A percentile compares a stretch with the other conserved stretches of the same genome.
These are phyloP conservation scores for Aureobasidium vineae DNA, from an alignment of 2,329 filamentous ascomycete genomes.

Conservation along the genomic window DNA sequence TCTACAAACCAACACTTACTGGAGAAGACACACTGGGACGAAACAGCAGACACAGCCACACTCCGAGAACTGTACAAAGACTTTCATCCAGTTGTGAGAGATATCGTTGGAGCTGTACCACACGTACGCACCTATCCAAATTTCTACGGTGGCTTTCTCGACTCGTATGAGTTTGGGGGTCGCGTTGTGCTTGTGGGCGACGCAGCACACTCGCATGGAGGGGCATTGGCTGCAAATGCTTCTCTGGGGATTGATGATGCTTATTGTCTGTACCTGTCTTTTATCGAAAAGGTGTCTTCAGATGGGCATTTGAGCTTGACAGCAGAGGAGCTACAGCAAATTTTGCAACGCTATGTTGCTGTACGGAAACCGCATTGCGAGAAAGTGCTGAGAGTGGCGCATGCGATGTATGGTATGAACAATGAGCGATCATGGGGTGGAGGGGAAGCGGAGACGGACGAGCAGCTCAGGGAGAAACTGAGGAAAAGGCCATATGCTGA, in stretches of 20 bases:
- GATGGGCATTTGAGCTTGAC: background rate
- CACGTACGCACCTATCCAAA: slow-evolving; percentile 41
- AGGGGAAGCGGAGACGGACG: slow-evolving; percentile 32
- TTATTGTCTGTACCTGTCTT: slow-evolving; percentile 30
- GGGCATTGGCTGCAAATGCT: slow-evolving; percentile 42
- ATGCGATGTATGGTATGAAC: slow-evolving; percentile 31
- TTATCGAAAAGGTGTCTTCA: background rate
- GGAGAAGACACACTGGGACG: background rate
- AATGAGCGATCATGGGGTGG: slow-evolving; percentile 28
- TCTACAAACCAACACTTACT: background rate
- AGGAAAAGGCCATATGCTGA: slow-evolving; percentile 29
- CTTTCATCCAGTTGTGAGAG: slow-evolving; percentile 35
- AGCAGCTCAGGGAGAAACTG: slow-evolving; percentile 33
- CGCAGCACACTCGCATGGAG: slow-evolving; percentile 43
- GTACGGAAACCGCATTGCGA: slow-evolving; percentile 41
- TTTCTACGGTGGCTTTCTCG: slow-evolving; percentile 35
- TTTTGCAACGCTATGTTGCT: slow-evolving; percentile 39
- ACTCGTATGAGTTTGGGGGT: slow-evolving; percentile 36
- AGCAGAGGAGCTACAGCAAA: slow-evolving; percentile 22
- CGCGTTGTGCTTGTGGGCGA: slow-evolving; percentile 41
- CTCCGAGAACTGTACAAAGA: background rate
- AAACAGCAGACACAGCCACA: slow-evolving; percentile 29
- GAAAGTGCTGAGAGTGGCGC: slow-evolving; percentile 33
- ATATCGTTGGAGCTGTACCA: slow-evolving; percentile 38
- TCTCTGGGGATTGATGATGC: slow-evolving; percentile 45